These are phyloP conservation scores for Coleophoma cylindrospora DNA, from an alignment of 2,329 filamentous ascomycete species.

Conservation along the genomic window DNA sequence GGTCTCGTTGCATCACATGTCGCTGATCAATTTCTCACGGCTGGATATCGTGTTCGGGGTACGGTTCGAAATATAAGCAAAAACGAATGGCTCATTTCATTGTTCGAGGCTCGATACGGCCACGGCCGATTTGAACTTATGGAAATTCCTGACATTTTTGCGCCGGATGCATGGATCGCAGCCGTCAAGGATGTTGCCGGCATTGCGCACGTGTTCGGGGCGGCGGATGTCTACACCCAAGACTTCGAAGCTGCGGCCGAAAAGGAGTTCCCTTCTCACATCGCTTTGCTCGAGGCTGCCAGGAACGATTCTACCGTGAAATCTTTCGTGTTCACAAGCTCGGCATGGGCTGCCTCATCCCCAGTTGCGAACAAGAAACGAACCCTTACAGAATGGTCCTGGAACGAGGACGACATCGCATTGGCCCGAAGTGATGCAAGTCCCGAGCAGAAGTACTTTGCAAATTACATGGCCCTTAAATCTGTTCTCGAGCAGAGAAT, in stretches of 20 bases:
- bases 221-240: not conserved
- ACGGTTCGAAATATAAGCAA: not conserved
- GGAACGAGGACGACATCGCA: not conserved
- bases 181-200: conserved; percentile 7
- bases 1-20: conserved; percentile 1
- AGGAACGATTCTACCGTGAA: not conserved
- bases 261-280: not conserved
- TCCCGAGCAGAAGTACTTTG: not conserved
- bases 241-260: not conserved
- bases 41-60: conserved; percentile 2
- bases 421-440: not conserved
- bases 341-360: not conserved
- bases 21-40: not conserved
- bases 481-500: not conserved
- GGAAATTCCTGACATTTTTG: conserved; percentile 26
- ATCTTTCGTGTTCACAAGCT: not conserved
- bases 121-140: conserved; percentile 1
- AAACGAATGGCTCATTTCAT: not conserved
- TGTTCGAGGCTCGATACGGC: not conserved
- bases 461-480: not conserved
- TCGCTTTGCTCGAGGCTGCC: not conserved
- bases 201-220: not conserved
- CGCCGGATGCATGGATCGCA: conserved; percentile 9
- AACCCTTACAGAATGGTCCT: not conserved
- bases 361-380: not conserved